phyloP scores from a whole-genome alignment of 2,329 filamentous ascomycete genomes.

The Xenoacremonium recifei region DNA sequence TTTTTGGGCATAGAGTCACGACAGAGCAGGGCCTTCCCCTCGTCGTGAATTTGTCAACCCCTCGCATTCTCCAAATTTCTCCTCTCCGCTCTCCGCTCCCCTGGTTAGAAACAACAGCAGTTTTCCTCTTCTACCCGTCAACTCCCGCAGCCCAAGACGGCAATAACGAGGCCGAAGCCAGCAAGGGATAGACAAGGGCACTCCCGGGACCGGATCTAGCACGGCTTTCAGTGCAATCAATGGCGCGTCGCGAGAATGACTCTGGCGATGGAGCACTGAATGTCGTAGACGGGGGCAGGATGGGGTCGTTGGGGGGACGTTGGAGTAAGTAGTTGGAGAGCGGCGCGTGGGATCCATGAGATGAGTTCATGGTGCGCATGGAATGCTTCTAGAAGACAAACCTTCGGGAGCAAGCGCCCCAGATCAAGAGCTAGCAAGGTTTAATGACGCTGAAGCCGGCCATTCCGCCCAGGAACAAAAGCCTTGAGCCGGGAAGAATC shows the following conservation, averaged over 20 bases:
- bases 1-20: too few relatives aligned
- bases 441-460: not conserved
- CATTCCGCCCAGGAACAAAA: too few relatives aligned
- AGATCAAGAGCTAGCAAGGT: constrained; percentile 1
- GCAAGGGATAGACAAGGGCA: too few relatives aligned
- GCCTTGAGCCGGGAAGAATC: not conserved
- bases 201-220: too few relatives aligned
- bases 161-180: too few relatives aligned
- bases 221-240: too few relatives aligned
- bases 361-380: not conserved
- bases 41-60: too few relatives aligned
- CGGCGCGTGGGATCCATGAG: not conserved
- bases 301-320: not conserved
- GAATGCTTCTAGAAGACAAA: not conserved
- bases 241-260: not conserved
- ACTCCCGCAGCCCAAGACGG: not conserved
- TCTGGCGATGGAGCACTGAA: not conserved
- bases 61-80: not conserved
- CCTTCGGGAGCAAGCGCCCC: not conserved
- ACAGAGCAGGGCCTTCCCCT: too few relatives aligned
- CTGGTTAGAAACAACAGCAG: too few relatives aligned
- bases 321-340: not conserved
- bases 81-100: not conserved
- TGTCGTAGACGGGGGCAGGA: not conserved
- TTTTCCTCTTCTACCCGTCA: not conserved